Base-by-base conservation (phyloP, 2,329 filamentous ascomycete species). In the Fusarium setosum region DNA sequence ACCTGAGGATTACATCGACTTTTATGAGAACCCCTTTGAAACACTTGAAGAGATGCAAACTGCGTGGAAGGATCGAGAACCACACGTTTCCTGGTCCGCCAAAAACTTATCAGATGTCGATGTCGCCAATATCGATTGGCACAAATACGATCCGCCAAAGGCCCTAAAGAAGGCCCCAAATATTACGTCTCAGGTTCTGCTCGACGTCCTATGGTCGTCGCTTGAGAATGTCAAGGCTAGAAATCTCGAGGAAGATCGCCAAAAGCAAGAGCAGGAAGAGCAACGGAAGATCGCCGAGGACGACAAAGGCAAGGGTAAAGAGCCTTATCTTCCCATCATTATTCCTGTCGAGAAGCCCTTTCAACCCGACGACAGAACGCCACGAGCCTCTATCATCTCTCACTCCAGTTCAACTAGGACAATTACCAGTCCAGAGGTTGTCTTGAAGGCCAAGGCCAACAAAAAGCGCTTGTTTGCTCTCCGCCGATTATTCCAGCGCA, bases 61-160 rank as follows among this genome's bases (percentile, higher is more conserved):
- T 59, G 21, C 70, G 44, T 71, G 69, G 64, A 50, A 56, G 49
- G 58, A 62, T n/a, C 59, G 63, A 51, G 41, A 72, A 5, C 44
- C 61, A 3, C 53, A 47, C n/a, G 41, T 56, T 34, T 56, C 69
- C 0, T 72, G 71, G 69, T 67, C 59, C 5, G 56, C 38, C 17
- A 68, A 70, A n/a, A 70, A 67, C n/a, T 37, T 72, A 29, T 24
- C 61, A 23, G 59, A 71, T 3, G 65, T 72, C 21, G 72, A 76
- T 15, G 60, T 72, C 41, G 56, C 64, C 4, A 63, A 74, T 4
- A 73, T 79, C 31, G 79, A 84, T 67, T 86, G 84, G 82, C 78
- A 75, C 34, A 72, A 77, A 49, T 85, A 83, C 62, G 76, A 80
- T 4, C 82, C 83, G 5, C 85, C 85, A 0, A 65, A 71, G 11